A percentile compares a stretch with the other conserved stretches of the same genome.
These are phyloP conservation scores for Phytophthora sojae DNA, from an alignment of 352 stramenopile genomes.

Conservation along the genomic window DNA sequence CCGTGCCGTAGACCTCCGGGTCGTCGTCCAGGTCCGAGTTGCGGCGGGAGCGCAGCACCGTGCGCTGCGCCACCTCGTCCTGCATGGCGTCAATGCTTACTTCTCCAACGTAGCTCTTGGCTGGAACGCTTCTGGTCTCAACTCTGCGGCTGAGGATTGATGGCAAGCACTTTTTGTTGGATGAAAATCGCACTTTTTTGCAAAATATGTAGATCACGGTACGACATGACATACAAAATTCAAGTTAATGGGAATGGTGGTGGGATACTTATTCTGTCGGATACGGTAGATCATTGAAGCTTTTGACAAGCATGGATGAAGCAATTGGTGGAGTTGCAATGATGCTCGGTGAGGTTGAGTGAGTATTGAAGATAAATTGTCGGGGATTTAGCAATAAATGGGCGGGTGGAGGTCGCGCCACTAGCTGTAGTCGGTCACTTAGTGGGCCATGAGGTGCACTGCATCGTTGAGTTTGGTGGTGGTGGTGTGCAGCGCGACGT, in stretches of 20 bases:
- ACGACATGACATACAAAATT: background rate
- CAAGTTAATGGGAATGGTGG: slow-evolving; percentile 1
- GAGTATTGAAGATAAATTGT: background rate
- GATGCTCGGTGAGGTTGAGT: background rate
- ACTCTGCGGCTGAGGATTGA: slow-evolving; percentile 22
- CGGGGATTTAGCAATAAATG: no score
- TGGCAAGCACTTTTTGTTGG: slow-evolving; percentile 28
- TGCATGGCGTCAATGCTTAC: slow-evolving; percentile 10
- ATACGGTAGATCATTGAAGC: slow-evolving; percentile 12
- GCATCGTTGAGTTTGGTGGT: slow-evolving; percentile 88
- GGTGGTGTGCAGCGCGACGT: slow-evolving; percentile 76
- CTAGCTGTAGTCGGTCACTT: slow-evolving; percentile 3
- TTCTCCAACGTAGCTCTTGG: slow-evolving; percentile 7
- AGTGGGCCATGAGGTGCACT: slow-evolving; percentile 88
- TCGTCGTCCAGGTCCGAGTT: slow-evolving; percentile 60
- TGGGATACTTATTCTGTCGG: slow-evolving; percentile 23
- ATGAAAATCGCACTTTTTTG: slow-evolving; percentile 37
- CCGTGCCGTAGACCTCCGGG: slow-evolving; percentile 53
- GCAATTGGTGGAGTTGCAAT: no score
- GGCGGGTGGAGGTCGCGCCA: no score
- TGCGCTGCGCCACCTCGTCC: slow-evolving; percentile 45
- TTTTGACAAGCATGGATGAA: background rate
- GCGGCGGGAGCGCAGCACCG: slow-evolving; percentile 62
- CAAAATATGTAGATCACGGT: slow-evolving; percentile 23
- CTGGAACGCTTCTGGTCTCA: background rate